Evolutionary conservation across 176 grass and related monocot genomes (phyloP).

Genomic region (Aechmea fasciata): DNA sequence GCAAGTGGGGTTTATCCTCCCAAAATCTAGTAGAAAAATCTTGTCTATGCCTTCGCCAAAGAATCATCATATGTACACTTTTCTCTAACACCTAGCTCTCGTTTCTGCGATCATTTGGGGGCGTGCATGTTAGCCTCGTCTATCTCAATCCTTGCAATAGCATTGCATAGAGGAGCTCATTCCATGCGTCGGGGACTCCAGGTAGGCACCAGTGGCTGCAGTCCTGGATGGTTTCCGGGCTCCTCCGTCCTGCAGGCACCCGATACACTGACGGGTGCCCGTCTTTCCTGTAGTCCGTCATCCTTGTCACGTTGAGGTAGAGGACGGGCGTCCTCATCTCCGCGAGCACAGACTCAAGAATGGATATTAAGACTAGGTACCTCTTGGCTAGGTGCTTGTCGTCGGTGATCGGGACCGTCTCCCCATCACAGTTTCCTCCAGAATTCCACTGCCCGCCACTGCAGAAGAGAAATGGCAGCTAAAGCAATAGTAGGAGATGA

Average conservation of each 20-base stretch:
- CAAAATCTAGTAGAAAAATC: too few species aligned
- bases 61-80: too few species aligned
- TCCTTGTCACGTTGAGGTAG: constrained; percentile 87
- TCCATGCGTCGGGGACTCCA: constrained; percentile 89
- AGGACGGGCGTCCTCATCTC: constrained; percentile 62
- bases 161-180: constrained; percentile 78
- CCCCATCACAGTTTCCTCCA: constrained; percentile 74
- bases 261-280: constrained; percentile 81
- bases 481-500: neutral
- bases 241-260: constrained; percentile 35
- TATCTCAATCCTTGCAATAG: constrained; percentile 21
- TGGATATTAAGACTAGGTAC: constrained; percentile 52
- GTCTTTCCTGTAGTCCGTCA: constrained; percentile 97
- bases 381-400: constrained; percentile 41
- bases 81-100: too few species aligned
- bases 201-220: constrained; percentile 99
- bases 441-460: constrained; percentile 97
- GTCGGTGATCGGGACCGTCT: constrained; percentile 69
- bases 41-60: too few species aligned
- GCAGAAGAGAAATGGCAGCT: neutral
- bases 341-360: constrained; percentile 64
- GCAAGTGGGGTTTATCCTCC: too few species aligned
- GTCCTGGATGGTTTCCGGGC: constrained; percentile 49
- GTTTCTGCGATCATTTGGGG: too few species aligned
- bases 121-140: too few species aligned